Percentiles rank a stretch among this genome's conserved stretches.
These are phyloP conservation scores for Macrocybe gigantea DNA, from an alignment of 768 basidiomycete species.

Conservation along the genomic window DNA sequence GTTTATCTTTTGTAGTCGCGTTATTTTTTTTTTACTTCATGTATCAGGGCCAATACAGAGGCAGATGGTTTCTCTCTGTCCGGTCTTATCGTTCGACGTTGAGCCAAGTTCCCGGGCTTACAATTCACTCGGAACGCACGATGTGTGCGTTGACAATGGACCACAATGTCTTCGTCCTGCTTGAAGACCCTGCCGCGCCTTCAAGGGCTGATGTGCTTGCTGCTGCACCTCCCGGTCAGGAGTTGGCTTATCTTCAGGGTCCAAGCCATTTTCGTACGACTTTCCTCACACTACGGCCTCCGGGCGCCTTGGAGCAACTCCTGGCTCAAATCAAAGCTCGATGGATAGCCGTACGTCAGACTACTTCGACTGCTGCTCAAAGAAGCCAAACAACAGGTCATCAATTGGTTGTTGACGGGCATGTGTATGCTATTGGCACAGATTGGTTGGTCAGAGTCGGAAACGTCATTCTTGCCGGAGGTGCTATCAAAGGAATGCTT, in stretches of 20 bases:
- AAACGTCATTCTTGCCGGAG: conserved; percentile 71
- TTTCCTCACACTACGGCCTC: conserved; percentile 69
- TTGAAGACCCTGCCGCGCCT: conserved; percentile 74
- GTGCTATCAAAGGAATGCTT: conserved; percentile 77
- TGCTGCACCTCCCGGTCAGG: conserved; percentile 36
- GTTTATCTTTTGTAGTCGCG: conserved; percentile 9
- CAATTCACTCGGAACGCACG: conserved; percentile 52
- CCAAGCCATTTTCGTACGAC: conserved; percentile 71
- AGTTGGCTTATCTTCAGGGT: conserved; percentile 35
- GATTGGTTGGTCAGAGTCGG: conserved; percentile 82
- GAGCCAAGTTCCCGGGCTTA: conserved; percentile 44
- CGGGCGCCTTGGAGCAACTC: conserved; percentile 70
- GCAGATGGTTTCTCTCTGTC: conserved; percentile 66
- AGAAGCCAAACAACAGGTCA: conserved; percentile 45
- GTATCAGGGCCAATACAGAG: conserved; percentile 49
- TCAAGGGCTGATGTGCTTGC: conserved; percentile 54
- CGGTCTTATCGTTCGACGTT: conserved; percentile 75
- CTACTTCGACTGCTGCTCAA: conserved; percentile 28
- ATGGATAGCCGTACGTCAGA: conserved; percentile 67
- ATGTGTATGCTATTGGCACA: conserved; percentile 68
- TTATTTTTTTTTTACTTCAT: background rate
- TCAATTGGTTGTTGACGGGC: conserved; percentile 69
- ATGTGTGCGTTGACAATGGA: conserved; percentile 79
- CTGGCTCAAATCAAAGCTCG: conserved; percentile 68
- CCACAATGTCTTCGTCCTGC: conserved; percentile 71